Evolutionary conservation across 495 filamentous ascomycete genomes (phyloP).

Genomic region (Neohortaea acidophila): DNA sequence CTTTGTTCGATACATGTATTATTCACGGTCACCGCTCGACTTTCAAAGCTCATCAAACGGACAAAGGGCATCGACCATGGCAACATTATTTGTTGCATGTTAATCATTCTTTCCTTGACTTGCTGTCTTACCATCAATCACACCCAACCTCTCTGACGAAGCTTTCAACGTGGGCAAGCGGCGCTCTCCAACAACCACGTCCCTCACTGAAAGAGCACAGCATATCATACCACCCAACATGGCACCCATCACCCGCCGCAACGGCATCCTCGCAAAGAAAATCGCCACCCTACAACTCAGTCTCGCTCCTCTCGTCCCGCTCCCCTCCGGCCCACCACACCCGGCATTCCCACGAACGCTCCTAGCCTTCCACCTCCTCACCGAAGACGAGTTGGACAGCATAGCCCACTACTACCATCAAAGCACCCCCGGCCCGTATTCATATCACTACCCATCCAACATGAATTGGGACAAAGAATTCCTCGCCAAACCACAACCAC

Average conservation of each 20-base stretch:
- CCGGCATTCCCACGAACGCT: conserved; percentile 51
- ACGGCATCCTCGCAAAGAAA: conserved; percentile 18
- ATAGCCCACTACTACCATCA: conserved; percentile 70
- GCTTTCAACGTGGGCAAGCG: no score
- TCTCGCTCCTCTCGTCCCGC: conserved; percentile 42
- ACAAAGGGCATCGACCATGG: no score
- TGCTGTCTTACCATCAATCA: no score
- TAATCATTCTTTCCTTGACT: no score
- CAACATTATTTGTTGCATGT: no score
- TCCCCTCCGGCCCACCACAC: conserved; percentile 44
- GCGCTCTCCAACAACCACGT: no score
- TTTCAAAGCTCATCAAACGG: no score
- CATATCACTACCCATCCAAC: conserved; percentile 45
- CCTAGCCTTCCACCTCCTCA: conserved; percentile 61
- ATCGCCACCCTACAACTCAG: conserved; percentile 27
- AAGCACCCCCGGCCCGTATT: conserved; percentile 38
- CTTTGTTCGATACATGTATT: no score
- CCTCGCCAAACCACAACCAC: conserved; percentile 12
- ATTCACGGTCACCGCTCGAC: no score
- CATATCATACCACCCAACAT: conserved; percentile 6
- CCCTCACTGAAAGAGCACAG: no score
- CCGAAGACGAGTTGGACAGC: conserved; percentile 49
- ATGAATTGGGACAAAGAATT: conserved; percentile 30
- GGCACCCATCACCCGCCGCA: conserved; percentile 16
- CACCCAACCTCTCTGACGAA: no score